Percentiles rank a stretch among this genome's conserved stretches.
Evolutionary conservation across 2,329 filamentous ascomycete species (phyloP).

Genomic region (Colletotrichum sp.): DNA sequence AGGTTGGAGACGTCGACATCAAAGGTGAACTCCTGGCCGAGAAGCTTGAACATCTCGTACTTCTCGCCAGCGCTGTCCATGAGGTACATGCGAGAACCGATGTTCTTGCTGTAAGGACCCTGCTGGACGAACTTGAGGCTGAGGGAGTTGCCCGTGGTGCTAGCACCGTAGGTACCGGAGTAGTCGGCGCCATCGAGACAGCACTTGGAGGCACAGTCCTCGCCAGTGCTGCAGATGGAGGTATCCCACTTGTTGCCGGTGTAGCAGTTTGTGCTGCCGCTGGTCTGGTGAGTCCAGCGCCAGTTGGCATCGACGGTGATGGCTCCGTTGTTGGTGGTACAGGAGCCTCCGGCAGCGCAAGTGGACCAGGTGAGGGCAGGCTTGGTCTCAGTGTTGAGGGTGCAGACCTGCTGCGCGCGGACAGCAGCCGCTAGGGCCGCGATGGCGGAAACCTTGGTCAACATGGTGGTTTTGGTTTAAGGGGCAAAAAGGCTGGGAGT

Average conservation of each 20-base stretch:
- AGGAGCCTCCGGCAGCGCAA: constrained; percentile 56
- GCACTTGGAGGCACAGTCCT: constrained; percentile 53
- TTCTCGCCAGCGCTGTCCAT: constrained; percentile 63
- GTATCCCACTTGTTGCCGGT: constrained; percentile 55
- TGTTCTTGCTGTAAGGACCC: constrained; percentile 49
- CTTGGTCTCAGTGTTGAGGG: constrained; percentile 52
- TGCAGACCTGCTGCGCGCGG: constrained; percentile 57
- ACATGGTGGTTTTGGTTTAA: constrained; percentile 7
- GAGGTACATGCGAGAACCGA: constrained; percentile 66
- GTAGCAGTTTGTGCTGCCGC: constrained; percentile 60
- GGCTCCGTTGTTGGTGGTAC: constrained; percentile 51
- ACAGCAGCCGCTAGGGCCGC: constrained; percentile 32
- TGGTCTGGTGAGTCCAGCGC: constrained; percentile 60
- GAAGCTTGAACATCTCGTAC: constrained; percentile 47
- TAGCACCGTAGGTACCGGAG: constrained; percentile 56
- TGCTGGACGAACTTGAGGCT: constrained; percentile 63
- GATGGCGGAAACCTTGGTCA: constrained; percentile 38
- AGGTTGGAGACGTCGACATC: constrained; percentile 73
- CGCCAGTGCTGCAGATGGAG: constrained; percentile 42
- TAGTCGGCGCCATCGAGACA: constrained; percentile 61
- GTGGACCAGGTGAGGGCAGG: constrained; percentile 57
- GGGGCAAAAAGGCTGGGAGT: neutral
- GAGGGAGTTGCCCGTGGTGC: constrained; percentile 53
- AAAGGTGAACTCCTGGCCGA: constrained; percentile 74
- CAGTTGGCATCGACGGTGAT: constrained; percentile 66